Conservation (phyloP, 2,329 filamentous ascomycete genomes). For the Scytalidium sp. region DNA sequence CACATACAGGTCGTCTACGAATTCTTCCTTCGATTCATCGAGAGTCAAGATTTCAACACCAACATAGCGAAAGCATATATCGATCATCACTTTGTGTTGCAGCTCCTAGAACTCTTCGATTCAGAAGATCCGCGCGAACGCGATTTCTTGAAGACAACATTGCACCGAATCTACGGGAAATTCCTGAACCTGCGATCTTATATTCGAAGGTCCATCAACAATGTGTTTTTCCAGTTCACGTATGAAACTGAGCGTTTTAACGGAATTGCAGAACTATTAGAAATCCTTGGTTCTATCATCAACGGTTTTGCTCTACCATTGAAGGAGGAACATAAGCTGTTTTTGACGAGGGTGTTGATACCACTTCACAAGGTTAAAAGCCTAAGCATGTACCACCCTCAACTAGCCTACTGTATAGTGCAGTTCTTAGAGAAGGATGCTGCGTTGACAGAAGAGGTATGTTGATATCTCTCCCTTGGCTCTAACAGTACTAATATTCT, state of each 20-base stretch:
- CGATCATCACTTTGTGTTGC: constrained; percentile 94
- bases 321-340: constrained; percentile 98
- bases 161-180: constrained; percentile 98
- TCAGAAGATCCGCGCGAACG: constrained; percentile 95
- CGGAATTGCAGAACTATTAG: constrained; percentile 91
- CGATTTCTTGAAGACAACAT: constrained; percentile 96
- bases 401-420: constrained; percentile 97
- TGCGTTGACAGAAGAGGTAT: constrained; percentile 90
- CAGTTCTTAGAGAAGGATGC: constrained; percentile 98
- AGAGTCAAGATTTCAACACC: constrained; percentile 99
- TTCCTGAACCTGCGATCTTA: constrained; percentile 97
- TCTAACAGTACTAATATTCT: constrained; percentile 9
- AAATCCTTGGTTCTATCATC: constrained; percentile 98
- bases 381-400: constrained; percentile 99
- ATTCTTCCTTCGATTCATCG: constrained; percentile 98
- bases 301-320: constrained; percentile 95
- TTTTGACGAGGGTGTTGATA: constrained; percentile 87
- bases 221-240: constrained; percentile 99
- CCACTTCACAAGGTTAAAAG: constrained; percentile 98
- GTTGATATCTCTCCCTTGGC: constrained; percentile 19
- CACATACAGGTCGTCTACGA: constrained; percentile 99
- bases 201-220: constrained; percentile 98
- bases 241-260: constrained; percentile 99
- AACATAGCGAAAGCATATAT: constrained; percentile 99
- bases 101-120: constrained; percentile 96